These are phyloP conservation scores for Lathyrus oleraceus DNA, from an alignment of 306 rosid genomes.

Conservation along the genomic window DNA sequence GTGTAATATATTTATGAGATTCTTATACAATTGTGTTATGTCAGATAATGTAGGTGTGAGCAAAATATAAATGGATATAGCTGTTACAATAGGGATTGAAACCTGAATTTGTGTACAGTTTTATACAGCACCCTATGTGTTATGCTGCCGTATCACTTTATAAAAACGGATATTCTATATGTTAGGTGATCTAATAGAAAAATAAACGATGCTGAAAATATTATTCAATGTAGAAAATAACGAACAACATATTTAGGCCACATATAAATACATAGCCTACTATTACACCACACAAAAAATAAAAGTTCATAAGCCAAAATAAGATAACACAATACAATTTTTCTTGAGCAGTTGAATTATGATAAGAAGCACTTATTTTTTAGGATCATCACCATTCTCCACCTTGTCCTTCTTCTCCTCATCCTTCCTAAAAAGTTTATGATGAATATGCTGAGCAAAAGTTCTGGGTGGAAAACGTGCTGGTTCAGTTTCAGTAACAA, in stretches of 20 bases:
- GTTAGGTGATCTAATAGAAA: no score
- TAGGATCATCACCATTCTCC: conserved; percentile 8
- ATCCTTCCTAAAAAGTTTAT: conserved; percentile 67
- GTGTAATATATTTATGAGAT: no score
- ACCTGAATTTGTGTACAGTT: no score
- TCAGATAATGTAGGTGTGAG: no score
- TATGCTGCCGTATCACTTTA: no score
- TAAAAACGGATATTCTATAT: no score
- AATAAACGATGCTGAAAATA: no score
- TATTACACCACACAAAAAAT: neutral
- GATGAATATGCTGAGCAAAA: conserved; percentile 77
- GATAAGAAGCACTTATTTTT: neutral
- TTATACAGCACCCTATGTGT: no score
- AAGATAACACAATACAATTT: neutral
- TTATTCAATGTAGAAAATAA: neutral
- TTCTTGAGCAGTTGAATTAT: neutral
- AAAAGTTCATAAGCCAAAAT: conserved; percentile 2
- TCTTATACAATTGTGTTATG: no score
- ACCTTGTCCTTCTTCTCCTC: conserved; percentile 30
- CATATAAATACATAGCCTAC: neutral
- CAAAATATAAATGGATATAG: no score
- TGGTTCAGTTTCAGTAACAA: conserved; percentile 54
- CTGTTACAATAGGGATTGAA: no score
- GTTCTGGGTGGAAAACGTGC: conserved; percentile 73
- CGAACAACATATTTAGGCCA: conserved; percentile 25